phyloP scores from a whole-genome alignment of 306 rosid genomes.

The Rubus idaeus region DNA sequence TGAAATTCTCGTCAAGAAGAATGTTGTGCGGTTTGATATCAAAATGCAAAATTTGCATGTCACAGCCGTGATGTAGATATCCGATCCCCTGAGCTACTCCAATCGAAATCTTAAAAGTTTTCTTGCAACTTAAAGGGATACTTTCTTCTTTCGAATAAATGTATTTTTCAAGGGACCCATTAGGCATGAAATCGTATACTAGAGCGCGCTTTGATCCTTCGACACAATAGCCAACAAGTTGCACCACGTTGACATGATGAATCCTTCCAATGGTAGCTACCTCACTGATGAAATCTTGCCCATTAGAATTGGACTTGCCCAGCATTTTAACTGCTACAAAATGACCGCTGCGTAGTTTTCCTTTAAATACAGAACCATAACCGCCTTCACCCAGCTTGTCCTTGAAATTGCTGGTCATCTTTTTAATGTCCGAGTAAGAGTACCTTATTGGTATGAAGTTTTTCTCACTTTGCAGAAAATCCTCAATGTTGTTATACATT shows the following conservation, averaged over 20 bases:
- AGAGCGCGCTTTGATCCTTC: too few relatives aligned
- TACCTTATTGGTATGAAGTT: not conserved
- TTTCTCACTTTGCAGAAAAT: not conserved
- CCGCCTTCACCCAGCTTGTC: not conserved
- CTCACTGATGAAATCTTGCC: not conserved
- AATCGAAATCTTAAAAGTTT: not conserved
- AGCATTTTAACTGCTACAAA: not conserved
- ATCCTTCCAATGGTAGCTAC: too few relatives aligned
- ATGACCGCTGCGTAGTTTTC: not conserved
- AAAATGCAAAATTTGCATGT: conserved; percentile 2
- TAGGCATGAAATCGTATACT: not conserved
- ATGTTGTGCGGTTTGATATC: not conserved
- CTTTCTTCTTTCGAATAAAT: not conserved
- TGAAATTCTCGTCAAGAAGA: not conserved
- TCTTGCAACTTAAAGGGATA: not conserved
- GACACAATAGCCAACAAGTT: too few relatives aligned
- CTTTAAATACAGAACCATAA: not conserved
- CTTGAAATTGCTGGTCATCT: not conserved
- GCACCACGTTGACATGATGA: too few relatives aligned
- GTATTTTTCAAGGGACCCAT: conserved; percentile 1
- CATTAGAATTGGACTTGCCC: not conserved
- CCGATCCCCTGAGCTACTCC: not conserved
- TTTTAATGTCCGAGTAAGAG: not conserved
- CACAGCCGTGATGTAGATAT: not conserved
- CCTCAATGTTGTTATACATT: not conserved